Conservation (phyloP, 2,329 filamentous ascomycete genomes). For the Byssochlamys sp. region DNA sequence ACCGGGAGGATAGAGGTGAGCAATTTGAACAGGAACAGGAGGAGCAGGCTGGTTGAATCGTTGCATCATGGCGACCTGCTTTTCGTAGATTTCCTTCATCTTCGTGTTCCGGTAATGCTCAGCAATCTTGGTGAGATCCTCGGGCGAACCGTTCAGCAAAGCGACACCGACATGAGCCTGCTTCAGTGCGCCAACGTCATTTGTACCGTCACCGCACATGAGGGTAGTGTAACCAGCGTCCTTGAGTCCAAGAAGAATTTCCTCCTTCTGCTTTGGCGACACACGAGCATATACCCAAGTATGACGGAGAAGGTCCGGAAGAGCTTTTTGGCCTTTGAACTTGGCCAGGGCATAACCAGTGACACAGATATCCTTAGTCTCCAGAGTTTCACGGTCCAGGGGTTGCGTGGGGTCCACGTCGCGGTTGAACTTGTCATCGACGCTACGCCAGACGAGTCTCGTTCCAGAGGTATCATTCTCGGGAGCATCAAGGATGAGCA, state of each 20-base stretch:
- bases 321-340: conserved; percentile 70
- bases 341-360: conserved; percentile 88
- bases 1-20: conserved; percentile 86
- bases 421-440: conserved; percentile 80
- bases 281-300: conserved; percentile 98
- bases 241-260: conserved; percentile 91
- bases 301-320: conserved; percentile 69
- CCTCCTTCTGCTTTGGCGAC: conserved; percentile 96
- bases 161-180: conserved; percentile 96
- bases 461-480: conserved; percentile 76
- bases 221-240: conserved; percentile 95
- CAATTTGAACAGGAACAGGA: conserved; percentile 85
- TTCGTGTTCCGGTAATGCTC: conserved; percentile 89
- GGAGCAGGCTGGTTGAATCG: conserved; percentile 88
- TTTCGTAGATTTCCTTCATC: conserved; percentile 98
- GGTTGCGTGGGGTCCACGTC: conserved; percentile 73
- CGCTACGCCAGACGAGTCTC: conserved; percentile 83
- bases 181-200: conserved; percentile 94
- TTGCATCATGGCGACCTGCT: conserved; percentile 83
- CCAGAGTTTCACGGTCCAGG: conserved; percentile 70
- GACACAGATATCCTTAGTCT: conserved; percentile 82
- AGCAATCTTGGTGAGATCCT: conserved; percentile 82
- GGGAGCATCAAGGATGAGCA: conserved; percentile 86
- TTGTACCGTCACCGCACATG: conserved; percentile 97
- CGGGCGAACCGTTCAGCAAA: conserved; percentile 83